Evolutionary conservation across 305 asterid genomes (phyloP).

Genomic region (Lippia alba): DNA sequence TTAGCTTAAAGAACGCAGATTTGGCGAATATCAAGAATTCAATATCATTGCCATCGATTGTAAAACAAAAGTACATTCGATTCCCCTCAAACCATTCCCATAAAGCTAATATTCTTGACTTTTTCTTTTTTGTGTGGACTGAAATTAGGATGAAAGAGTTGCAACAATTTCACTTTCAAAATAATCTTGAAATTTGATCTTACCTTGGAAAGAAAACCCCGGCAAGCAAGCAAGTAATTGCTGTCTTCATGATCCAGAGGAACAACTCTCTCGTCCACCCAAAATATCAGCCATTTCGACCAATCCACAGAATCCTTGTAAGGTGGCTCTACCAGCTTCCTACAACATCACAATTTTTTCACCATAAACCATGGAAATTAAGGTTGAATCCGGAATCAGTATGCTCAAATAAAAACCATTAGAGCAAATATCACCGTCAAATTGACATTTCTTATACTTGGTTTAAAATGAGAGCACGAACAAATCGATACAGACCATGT

Average conservation of each 20-base stretch:
- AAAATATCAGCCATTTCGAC: constrained; percentile 83
- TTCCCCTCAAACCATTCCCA: too few species aligned
- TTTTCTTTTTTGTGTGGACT: background rate
- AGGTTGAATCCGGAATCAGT: background rate
- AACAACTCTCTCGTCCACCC: constrained; percentile 91
- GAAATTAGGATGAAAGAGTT: background rate
- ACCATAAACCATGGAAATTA: background rate
- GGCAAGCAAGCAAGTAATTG: constrained; percentile 68
- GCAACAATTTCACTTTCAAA: background rate
- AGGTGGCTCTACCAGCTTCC: constrained; percentile 70
- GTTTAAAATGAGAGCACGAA: background rate
- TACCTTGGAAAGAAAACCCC: constrained; percentile 78
- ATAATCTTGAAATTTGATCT: constrained; percentile 6
- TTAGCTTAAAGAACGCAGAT: background rate
- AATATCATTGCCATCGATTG: too few species aligned
- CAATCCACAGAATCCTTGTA: constrained; percentile 66
- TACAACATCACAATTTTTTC: constrained; percentile 27
- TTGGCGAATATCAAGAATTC: too few species aligned
- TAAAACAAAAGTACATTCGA: too few species aligned
- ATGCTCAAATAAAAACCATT: background rate
- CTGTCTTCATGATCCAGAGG: constrained; percentile 65
- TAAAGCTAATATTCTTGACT: constrained; percentile 6
- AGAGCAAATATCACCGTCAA: background rate
- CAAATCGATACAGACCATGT: too few species aligned
- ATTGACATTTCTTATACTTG: background rate